phyloP scores from a whole-genome alignment of 768 basidiomycete species.

The Psilocybe sp. region DNA sequence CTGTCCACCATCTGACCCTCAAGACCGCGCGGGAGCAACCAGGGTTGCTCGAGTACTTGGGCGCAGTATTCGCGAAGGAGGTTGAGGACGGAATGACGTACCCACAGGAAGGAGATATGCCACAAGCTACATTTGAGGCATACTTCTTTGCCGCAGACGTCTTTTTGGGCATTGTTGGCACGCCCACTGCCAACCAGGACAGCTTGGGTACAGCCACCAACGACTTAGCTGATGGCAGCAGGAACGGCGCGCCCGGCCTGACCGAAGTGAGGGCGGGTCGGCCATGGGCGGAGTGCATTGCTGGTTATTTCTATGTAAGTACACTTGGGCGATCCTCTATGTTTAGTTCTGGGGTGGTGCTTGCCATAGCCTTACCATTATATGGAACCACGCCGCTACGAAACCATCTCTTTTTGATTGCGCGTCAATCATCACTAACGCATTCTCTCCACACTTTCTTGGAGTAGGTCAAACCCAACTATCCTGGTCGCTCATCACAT shows the following conservation, averaged over 20 bases:
- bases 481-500: conserved; percentile 87
- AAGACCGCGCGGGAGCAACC: conserved; percentile 33
- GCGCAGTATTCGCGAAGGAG: conserved; percentile 62
- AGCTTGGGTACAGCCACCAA: conserved; percentile 15
- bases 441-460: not conserved
- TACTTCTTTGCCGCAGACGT: conserved; percentile 82
- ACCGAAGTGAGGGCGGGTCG: conserved; percentile 46
- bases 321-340: not conserved
- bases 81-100: conserved; percentile 79
- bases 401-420: too few species aligned
- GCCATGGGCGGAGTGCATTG: conserved; percentile 67
- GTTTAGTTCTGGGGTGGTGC: too few species aligned
- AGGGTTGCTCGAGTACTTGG: conserved; percentile 61
- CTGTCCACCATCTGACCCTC: conserved; percentile 53
- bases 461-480: conserved; percentile 76
- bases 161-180: conserved; percentile 56
- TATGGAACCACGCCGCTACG: too few species aligned
- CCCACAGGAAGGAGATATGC: conserved; percentile 70
- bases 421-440: not conserved
- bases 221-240: conserved; percentile 10
- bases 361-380: too few species aligned
- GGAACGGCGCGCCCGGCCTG: conserved; percentile 25
- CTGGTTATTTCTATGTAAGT: conserved; percentile 75
- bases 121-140: conserved; percentile 54
- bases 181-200: conserved; percentile 11